Conservation (phyloP, 2,329 filamentous ascomycete genomes). For the Meredithiella fracta region DNA sequence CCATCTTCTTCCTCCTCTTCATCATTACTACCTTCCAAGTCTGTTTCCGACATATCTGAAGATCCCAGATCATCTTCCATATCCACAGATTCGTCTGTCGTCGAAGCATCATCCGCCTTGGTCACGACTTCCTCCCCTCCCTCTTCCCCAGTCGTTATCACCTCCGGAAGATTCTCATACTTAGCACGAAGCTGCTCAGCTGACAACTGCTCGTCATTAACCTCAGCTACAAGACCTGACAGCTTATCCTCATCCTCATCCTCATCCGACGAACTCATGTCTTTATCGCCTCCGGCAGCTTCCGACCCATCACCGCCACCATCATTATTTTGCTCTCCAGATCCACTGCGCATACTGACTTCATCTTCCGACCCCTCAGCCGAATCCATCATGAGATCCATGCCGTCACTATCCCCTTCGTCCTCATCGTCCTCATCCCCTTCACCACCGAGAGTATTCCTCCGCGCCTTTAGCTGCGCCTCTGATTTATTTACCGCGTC, state of each 20-base stretch:
- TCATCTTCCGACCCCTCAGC: slow-evolving; percentile 21
- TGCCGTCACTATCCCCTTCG: slow-evolving; percentile 24
- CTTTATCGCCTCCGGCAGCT: slow-evolving; percentile 27
- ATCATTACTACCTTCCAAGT: slow-evolving; percentile 30
- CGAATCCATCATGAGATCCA: slow-evolving; percentile 23
- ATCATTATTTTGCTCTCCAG: slow-evolving; percentile 18
- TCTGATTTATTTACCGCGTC: slow-evolving; percentile 58
- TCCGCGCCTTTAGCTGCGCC: slow-evolving; percentile 47
- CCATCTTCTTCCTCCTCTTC: slow-evolving; percentile 29
- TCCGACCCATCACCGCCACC: slow-evolving; percentile 18
- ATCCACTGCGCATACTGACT: slow-evolving; percentile 21
- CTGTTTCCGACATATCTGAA: slow-evolving; percentile 30
- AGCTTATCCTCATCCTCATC: slow-evolving; percentile 33
- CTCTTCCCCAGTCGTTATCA: neutral
- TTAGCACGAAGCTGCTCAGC: slow-evolving; percentile 53
- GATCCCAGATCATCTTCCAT: slow-evolving; percentile 24
- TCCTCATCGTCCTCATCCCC: slow-evolving; percentile 31
- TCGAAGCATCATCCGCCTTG: slow-evolving; percentile 18
- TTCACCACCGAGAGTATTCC: slow-evolving; percentile 27
- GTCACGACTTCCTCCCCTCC: slow-evolving; percentile 11
- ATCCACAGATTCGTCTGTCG: slow-evolving; percentile 26
- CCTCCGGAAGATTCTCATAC: slow-evolving; percentile 45
- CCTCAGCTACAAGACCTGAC: slow-evolving; percentile 27
- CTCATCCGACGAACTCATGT: slow-evolving; percentile 48
- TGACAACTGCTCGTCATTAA: slow-evolving; percentile 47